phyloP scores from a whole-genome alignment of 78 protist genomes.

The Corallochytrium limacisporum region DNA sequence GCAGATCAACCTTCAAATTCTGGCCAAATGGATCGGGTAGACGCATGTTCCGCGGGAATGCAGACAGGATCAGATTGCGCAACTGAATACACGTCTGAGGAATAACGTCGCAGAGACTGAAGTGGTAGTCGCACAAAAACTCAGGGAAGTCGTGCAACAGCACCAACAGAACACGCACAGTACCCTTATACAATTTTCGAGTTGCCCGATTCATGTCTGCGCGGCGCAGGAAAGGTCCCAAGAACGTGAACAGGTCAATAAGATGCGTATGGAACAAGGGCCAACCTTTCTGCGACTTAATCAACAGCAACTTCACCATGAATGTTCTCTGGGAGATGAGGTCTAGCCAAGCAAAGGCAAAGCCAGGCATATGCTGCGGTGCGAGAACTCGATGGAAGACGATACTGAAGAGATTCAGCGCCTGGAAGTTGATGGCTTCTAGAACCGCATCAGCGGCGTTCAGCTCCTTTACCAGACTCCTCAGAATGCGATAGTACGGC shows the following conservation, averaged over 20 bases:
- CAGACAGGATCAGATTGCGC: slow-evolving; percentile 85
- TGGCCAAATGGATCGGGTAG: slow-evolving; percentile 95
- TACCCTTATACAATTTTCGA: slow-evolving; percentile 58
- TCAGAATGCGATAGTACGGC: slow-evolving; percentile 63
- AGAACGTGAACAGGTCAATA: slow-evolving; percentile 62
- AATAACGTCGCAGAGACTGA: slow-evolving; percentile 80
- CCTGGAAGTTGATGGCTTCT: slow-evolving; percentile 34
- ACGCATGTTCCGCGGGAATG: slow-evolving; percentile 82
- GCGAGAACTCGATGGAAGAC: slow-evolving; percentile 48
- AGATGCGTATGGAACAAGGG: slow-evolving; percentile 59
- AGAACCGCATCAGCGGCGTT: slow-evolving; percentile 31
- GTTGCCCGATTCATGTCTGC: slow-evolving; percentile 60
- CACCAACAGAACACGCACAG: slow-evolving; percentile 63
- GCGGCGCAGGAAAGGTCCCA: slow-evolving; percentile 63
- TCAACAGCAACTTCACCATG: slow-evolving; percentile 71
- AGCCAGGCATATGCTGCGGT: slow-evolving; percentile 80
- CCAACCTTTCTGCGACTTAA: slow-evolving; percentile 46
- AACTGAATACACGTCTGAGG: slow-evolving; percentile 88
- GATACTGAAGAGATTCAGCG: slow-evolving; percentile 45
- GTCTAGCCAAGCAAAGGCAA: slow-evolving; percentile 94
- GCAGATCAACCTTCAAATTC: slow-evolving; percentile 69
- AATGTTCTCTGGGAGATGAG: slow-evolving; percentile 74
- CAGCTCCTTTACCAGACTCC: slow-evolving; percentile 48
- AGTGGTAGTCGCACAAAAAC: slow-evolving; percentile 88
- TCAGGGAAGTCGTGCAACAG: slow-evolving; percentile 98